phyloP scores from a whole-genome alignment of 495 filamentous ascomycete species.

The Hypoxylon subgilvum region DNA sequence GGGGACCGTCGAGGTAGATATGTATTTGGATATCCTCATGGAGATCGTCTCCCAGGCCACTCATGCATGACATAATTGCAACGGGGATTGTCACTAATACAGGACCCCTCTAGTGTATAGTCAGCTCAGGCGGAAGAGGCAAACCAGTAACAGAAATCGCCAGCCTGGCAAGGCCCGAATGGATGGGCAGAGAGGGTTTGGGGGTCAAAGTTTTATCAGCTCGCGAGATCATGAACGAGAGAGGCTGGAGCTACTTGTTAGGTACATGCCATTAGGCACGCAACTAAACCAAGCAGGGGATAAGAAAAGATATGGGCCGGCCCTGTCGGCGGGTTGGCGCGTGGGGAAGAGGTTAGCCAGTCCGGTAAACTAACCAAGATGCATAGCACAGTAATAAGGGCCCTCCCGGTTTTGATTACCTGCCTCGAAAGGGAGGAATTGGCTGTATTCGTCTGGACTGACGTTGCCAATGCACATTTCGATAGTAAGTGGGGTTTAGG shows the following conservation, averaged over 20 bases:
- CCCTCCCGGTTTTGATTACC: constrained; percentile 35
- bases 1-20: constrained; percentile 33
- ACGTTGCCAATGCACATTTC: constrained; percentile 22
- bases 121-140: constrained; percentile 15
- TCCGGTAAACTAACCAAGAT: constrained; percentile 31
- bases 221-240: constrained; percentile 24
- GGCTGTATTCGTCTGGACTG: constrained; percentile 24
- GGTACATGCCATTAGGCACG: constrained; percentile 29
- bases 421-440: constrained; percentile 30
- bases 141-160: constrained; percentile 23
- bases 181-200: constrained; percentile 18
- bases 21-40: constrained; percentile 37
- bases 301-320: constrained; percentile 28
- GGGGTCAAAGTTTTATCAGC: constrained; percentile 26
- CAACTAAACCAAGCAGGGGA: constrained; percentile 18
- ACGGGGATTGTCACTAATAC: constrained; percentile 33
- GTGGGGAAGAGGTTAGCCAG: constrained; percentile 34
- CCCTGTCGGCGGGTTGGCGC: constrained; percentile 27
- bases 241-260: constrained; percentile 17
- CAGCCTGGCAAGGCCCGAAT: constrained; percentile 36
- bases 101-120: constrained; percentile 29
- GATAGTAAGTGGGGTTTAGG: constrained; percentile 20
- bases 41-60: constrained; percentile 32
- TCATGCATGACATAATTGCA: constrained; percentile 42
- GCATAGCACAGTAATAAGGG: constrained; percentile 34